phyloP scores from a whole-genome alignment of 139 green algal species.

The Closterium sp. region DNA sequence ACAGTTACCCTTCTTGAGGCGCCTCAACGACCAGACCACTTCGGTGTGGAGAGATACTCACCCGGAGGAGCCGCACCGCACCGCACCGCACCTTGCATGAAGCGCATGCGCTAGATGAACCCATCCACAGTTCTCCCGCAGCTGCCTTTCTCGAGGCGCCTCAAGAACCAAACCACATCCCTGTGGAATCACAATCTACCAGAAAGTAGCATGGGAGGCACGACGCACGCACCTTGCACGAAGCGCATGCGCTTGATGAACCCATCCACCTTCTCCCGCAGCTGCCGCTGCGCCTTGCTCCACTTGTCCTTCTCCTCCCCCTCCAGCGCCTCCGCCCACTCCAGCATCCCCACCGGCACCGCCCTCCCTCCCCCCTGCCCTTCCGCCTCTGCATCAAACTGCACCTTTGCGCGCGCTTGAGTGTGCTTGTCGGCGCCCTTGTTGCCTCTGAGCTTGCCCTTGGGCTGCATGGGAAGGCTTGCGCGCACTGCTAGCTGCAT shows the following conservation, averaged over 20 bases:
- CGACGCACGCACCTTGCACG: constrained; percentile 20
- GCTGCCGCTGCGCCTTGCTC: not conserved
- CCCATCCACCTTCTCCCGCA: not conserved
- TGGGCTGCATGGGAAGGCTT: not conserved
- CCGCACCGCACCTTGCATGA: no score
- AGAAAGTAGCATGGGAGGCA: no score
- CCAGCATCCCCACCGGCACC: constrained; percentile 21
- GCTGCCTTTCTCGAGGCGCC: no score
- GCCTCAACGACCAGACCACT: no score
- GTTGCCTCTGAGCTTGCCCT: not conserved
- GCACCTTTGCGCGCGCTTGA: not conserved
- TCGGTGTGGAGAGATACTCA: no score
- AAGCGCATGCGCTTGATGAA: constrained; percentile 32
- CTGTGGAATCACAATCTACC: no score
- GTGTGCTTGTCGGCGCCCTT: no score
- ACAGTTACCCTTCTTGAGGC: not conserved
- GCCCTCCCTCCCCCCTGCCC: not conserved
- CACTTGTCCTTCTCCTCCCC: not conserved
- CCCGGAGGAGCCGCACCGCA: no score
- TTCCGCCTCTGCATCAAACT: not conserved
- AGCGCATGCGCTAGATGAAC: no score
- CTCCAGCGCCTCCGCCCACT: constrained; percentile 6
- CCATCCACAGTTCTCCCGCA: no score
- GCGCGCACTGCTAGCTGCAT: not conserved
- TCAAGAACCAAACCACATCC: no score